Conservation (phyloP, 179 eudicot genomes). For the Beta macrorhiza region DNA sequence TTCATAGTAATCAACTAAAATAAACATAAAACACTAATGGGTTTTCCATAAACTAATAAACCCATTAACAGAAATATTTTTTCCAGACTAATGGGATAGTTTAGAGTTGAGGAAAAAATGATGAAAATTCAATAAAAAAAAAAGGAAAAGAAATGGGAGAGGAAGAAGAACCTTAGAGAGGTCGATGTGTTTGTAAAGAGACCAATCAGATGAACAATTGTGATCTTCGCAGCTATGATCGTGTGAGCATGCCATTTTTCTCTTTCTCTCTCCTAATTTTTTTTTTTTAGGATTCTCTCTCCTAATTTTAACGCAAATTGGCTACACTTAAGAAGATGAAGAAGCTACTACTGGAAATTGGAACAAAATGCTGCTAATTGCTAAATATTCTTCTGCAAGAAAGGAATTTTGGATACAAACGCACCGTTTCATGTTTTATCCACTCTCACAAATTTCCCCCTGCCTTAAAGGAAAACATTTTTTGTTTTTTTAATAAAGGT, state of each 20-base stretch:
- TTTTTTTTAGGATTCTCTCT: neutral
- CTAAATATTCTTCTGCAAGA: neutral
- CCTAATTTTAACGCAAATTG: neutral
- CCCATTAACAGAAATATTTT: too few relatives aligned
- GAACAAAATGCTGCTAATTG: neutral
- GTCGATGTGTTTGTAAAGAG: slow-evolving; percentile 89
- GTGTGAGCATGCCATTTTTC: slow-evolving; percentile 72
- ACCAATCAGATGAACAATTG: slow-evolving; percentile 87
- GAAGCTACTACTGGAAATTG: neutral
- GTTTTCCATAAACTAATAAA: neutral
- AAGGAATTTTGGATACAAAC: neutral
- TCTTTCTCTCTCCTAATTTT: too few relatives aligned
- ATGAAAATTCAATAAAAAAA: neutral
- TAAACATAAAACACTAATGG: neutral
- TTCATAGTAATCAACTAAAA: neutral
- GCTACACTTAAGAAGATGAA: neutral
- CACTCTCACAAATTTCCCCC: neutral
- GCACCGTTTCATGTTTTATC: neutral
- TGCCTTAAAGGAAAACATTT: too few relatives aligned
- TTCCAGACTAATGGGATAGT: too few relatives aligned
- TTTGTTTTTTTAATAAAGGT: too few relatives aligned
- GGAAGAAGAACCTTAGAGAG: slow-evolving; percentile 60
- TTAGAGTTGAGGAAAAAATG: too few relatives aligned
- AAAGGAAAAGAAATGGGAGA: neutral
- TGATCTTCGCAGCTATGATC: slow-evolving; percentile 96